A percentile compares a stretch with the other conserved stretches of the same genome.
These are phyloP conservation scores for Acidomyces sp. DNA, from an alignment of 495 filamentous ascomycete genomes.

Conservation along the genomic window DNA sequence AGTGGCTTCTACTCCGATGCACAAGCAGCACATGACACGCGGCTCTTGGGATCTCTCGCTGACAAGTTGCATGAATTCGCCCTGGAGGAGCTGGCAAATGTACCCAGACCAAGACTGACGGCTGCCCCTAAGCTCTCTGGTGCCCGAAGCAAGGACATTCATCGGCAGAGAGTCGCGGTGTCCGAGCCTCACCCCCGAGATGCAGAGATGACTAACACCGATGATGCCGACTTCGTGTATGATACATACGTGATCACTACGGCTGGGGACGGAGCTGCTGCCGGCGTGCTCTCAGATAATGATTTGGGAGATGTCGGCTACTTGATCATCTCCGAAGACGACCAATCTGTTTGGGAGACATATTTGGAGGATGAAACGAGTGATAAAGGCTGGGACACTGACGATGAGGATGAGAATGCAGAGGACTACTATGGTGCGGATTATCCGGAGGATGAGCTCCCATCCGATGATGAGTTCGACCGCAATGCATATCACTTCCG, in stretches of 20 bases:
- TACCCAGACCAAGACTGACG: conserved; percentile 3
- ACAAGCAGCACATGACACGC: not conserved
- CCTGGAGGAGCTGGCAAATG: not conserved
- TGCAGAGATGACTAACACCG: conserved; percentile 23
- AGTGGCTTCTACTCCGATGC: not conserved
- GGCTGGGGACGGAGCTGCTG: not conserved
- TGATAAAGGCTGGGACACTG: conserved; percentile 44
- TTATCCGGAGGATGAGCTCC: conserved; percentile 54
- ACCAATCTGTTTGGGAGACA: conserved; percentile 44
- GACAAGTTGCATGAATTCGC: conserved; percentile 7
- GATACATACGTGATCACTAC: conserved; percentile 45
- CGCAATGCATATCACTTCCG: conserved; percentile 38
- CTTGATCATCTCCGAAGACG: conserved; percentile 46
- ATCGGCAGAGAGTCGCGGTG: conserved; percentile 1
- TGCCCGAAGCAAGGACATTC: conserved; percentile 8
- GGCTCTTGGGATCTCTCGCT: conserved; percentile 2
- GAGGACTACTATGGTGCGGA: conserved; percentile 55
- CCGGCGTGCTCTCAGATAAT: not conserved
- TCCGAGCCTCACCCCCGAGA: conserved; percentile 12
- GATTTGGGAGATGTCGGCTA: conserved; percentile 36
- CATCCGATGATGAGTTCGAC: conserved; percentile 43
- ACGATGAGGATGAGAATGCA: conserved; percentile 51
- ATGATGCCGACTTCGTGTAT: conserved; percentile 48
- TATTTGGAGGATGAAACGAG: conserved; percentile 40
- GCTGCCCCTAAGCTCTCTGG: conserved; percentile 12